These are phyloP conservation scores for Leccinum truebloodii DNA, from an alignment of 768 basidiomycete species.

Conservation along the genomic window DNA sequence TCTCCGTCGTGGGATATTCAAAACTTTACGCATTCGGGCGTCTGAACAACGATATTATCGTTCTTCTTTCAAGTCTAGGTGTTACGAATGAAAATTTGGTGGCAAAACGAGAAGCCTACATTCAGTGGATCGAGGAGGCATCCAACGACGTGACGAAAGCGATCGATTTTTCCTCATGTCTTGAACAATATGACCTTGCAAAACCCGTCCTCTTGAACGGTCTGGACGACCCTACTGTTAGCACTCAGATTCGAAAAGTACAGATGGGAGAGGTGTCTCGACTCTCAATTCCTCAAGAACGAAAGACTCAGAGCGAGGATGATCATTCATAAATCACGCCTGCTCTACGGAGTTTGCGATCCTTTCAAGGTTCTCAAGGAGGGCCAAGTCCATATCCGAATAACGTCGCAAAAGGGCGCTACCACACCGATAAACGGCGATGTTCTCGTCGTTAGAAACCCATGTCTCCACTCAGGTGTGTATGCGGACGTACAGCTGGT, in stretches of 20 bases:
- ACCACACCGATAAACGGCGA: constrained; percentile 60
- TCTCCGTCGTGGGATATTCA: constrained; percentile 67
- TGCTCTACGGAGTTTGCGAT: constrained; percentile 69
- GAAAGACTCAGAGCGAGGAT: constrained; percentile 57
- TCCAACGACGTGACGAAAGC: constrained; percentile 48
- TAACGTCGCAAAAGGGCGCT: constrained; percentile 52
- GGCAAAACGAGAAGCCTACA: constrained; percentile 57
- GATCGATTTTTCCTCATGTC: constrained; percentile 55
- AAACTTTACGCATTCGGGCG: constrained; percentile 64
- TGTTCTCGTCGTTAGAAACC: constrained; percentile 66
- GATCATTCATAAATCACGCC: constrained; percentile 61
- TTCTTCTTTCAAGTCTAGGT: constrained; percentile 64
- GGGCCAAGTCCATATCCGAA: constrained; percentile 63
- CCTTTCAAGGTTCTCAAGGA: constrained; percentile 62
- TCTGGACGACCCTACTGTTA: constrained; percentile 45
- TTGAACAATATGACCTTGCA: constrained; percentile 48
- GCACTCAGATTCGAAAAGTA: constrained; percentile 39
- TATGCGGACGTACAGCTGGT: neutral
- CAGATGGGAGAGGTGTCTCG: constrained; percentile 52
- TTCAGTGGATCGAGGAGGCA: constrained; percentile 57
- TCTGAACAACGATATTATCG: constrained; percentile 70
- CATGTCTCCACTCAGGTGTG: constrained; percentile 66
- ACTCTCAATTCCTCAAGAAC: constrained; percentile 46
- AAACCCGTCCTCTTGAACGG: constrained; percentile 58
- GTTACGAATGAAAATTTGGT: constrained; percentile 54